Evolutionary conservation across 2,329 filamentous ascomycete genomes (phyloP), one percentile per base, ranked within the genome.

Genomic region (Arthrinium puccinioides): DNA sequence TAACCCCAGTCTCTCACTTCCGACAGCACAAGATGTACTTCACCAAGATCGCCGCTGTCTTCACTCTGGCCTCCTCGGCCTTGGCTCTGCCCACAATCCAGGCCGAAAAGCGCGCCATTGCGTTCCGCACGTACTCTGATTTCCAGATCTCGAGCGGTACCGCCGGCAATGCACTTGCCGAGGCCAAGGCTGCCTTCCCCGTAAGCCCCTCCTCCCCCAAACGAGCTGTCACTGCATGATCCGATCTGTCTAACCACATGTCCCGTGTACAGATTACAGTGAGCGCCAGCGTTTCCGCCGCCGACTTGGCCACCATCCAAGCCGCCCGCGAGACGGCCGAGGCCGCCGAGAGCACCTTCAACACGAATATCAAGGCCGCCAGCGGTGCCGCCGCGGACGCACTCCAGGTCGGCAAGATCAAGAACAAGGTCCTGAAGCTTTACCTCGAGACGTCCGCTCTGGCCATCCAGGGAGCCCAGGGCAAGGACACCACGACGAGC

Each of bases 371-470:
- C 41, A 61, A 56, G 10, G 65, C 63, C 4, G 70, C 71, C 8
- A 62, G 54, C 18, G 59, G 55, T 20, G 52, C 59, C 10, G 56
- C 60, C 3, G 64, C 60, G 0, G 66, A 60, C 26, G 67, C 69
- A 9, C 60, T 76, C 13, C 60, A 72, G 57, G 62, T 62, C 35
- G 72, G 73, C 48, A 76, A 76, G 60, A 76, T 67, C 50, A 75
- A 76, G 65, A 77, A 76, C 61, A 76, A 76, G 62, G 70, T 78
- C 18, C 56, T 76, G 36, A 78, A 77, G 61, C 57, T 77, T 33
- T 62, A 68, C 56, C 66, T 74, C 13, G 66, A 74, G 49, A 64
- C 71, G 3, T 49, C 74, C 39, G 59, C 60, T 31, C 60, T 76
- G 27, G 57, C 71, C 55, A 70, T 75, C 37, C 55, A 75, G 51